These are phyloP conservation scores for Cupressus sempervirens DNA, from an alignment of 75 land plant genomes.

Conservation along the genomic window DNA sequence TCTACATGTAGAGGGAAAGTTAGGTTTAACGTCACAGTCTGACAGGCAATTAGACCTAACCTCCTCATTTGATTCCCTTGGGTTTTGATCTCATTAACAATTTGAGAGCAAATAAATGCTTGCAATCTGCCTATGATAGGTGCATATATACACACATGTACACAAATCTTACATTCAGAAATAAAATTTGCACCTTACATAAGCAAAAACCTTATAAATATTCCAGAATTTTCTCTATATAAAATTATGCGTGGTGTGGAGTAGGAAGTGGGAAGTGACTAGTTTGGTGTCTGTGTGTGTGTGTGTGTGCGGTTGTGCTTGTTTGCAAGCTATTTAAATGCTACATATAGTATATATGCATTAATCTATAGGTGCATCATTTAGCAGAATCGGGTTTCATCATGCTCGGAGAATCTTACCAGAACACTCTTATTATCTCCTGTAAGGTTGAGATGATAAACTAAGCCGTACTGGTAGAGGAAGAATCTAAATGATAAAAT, in stretches of 20 bases:
- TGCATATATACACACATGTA: not conserved
- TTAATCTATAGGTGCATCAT: not conserved
- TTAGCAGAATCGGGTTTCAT: not conserved
- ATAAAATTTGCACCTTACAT: not conserved
- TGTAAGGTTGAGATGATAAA: constrained; percentile 67
- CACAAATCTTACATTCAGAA: not conserved
- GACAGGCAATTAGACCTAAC: too few relatives aligned
- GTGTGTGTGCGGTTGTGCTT: not conserved
- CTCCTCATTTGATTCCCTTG: too few relatives aligned
- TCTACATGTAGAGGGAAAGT: too few relatives aligned
- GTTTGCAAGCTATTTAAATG: not conserved
- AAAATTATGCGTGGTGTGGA: too few relatives aligned
- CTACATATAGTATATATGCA: not conserved
- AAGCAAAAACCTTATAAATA: not conserved
- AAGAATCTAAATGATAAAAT: constrained; percentile 72
- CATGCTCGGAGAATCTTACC: constrained; percentile 30
- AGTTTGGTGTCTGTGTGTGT: too few relatives aligned
- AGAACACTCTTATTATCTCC: constrained; percentile 26
- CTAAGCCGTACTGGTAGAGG: constrained; percentile 69
- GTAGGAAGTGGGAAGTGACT: too few relatives aligned
- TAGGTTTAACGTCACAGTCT: too few relatives aligned
- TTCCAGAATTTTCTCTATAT: not conserved
- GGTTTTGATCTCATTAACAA: too few relatives aligned
- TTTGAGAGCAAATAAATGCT: too few relatives aligned
- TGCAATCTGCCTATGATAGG: too few relatives aligned